Evolutionary conservation across 1,284 basidiomycete genomes (phyloP), one percentile per base, ranked within the genome.

Genomic region (Puccinia coronata): DNA sequence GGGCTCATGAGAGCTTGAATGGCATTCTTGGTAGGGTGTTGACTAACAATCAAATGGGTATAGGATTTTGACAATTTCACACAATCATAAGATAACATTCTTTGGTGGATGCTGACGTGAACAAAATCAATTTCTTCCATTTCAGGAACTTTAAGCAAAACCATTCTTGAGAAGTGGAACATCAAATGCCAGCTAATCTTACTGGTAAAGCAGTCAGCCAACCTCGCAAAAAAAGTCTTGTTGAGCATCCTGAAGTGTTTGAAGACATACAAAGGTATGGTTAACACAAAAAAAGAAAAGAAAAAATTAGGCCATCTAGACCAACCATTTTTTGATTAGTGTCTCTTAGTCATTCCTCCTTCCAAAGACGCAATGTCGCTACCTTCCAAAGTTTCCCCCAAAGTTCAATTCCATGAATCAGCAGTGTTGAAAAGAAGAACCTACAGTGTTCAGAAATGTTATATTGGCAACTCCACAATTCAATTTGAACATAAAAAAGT

Each of bases 141-240:
- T 65, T 39, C 61, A 65, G 61, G 18, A 65, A 65, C 11, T 39
- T 39, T 36, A 36, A 25, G 34, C 31, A 65, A 65, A 18, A 65
- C 61, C 18, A 65, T 65, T 39, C 31, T 39, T 9, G 61, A 65
- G 34, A 65, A 65, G 31, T 65, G 61, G 61, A 65, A 65, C 61
- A 39, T 36, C 61, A 65, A 65, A 39, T 65, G 4, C 12, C 28
- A 65, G 31, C 61, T 65, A 18, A 65, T 65, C n/a, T 65, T 18
- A 39, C 61, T 65, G 39, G 31, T 65, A 3, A 65, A 65, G 34
- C 61, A 65, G 25, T 65, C 61, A 39, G 28, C 39, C 16, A 2
- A 65, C 2, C 61, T 65, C 20, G 9, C 34, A 39, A 65, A 36
- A 11, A 65, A 65, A 65, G 34, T 65, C 39, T 34, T 34, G 9